These are phyloP conservation scores for Cucurbita argyrosperma DNA, from an alignment of 306 rosid species.

Conservation along the genomic window DNA sequence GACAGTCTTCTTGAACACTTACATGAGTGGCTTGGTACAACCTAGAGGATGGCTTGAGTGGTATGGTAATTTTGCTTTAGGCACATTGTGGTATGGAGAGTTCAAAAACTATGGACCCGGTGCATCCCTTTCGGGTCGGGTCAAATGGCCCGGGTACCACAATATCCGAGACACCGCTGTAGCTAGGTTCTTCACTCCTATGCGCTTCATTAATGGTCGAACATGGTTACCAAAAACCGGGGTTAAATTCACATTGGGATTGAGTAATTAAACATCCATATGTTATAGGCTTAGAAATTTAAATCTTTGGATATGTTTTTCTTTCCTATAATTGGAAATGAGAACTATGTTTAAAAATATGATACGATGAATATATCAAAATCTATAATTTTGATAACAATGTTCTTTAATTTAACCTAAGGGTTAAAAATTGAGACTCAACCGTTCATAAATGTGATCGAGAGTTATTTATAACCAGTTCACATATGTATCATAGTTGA, in stretches of 20 bases:
- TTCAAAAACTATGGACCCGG: slow-evolving; percentile 35
- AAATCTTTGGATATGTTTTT: neutral
- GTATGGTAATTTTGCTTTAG: slow-evolving; percentile 29
- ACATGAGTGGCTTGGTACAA: slow-evolving; percentile 30
- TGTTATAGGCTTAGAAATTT: neutral
- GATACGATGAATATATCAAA: neutral
- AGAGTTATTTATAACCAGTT: too few relatives aligned
- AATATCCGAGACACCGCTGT: slow-evolving; percentile 8
- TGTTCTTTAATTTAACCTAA: too few relatives aligned
- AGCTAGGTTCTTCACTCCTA: slow-evolving; percentile 26
- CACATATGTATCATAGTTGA: too few relatives aligned
- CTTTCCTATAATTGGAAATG: neutral
- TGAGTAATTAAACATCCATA: neutral
- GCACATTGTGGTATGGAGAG: slow-evolving; percentile 43
- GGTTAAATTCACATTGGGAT: slow-evolving; percentile 24
- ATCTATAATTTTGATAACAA: too few relatives aligned
- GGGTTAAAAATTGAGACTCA: too few relatives aligned
- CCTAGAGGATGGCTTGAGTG: slow-evolving; percentile 47
- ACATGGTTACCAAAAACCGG: slow-evolving; percentile 33
- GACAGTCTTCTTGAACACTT: slow-evolving; percentile 30
- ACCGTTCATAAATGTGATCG: too few relatives aligned
- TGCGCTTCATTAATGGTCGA: slow-evolving; percentile 28
- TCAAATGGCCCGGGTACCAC: slow-evolving; percentile 36
- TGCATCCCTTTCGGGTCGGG: slow-evolving; percentile 22
- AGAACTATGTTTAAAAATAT: neutral